phyloP scores from a whole-genome alignment of 495 filamentous ascomycete species.

The Corynascus novoguineensis region DNA sequence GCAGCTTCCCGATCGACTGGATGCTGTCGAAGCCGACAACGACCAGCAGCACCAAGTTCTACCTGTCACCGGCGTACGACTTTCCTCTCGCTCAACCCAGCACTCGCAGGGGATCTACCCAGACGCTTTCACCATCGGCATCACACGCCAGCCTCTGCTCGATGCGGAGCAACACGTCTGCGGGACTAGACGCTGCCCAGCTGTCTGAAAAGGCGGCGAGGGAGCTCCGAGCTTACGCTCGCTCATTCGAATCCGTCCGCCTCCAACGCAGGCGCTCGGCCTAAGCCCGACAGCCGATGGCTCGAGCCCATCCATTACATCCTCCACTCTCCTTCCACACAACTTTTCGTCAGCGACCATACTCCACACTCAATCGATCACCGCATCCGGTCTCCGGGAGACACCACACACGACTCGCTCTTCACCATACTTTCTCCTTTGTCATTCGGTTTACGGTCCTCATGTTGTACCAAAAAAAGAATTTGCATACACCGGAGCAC shows the following conservation, averaged over 20 bases:
- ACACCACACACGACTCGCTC: conserved; percentile 27
- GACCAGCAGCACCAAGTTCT: conserved; percentile 49
- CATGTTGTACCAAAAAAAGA: conserved; percentile 46
- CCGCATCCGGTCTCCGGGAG: conserved; percentile 11
- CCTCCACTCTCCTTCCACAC: conserved; percentile 20
- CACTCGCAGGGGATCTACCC: conserved; percentile 29
- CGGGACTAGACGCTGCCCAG: conserved; percentile 46
- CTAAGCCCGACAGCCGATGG: conserved; percentile 21
- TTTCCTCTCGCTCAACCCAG: conserved; percentile 49
- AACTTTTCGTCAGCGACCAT: conserved; percentile 21
- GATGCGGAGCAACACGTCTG: conserved; percentile 58
- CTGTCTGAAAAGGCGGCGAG: conserved; percentile 71
- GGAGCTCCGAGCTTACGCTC: conserved; percentile 80
- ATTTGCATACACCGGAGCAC: conserved; percentile 47
- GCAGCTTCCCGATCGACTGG: conserved; percentile 44
- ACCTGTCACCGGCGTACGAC: conserved; percentile 65
- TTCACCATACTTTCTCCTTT: conserved; percentile 27
- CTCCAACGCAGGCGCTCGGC: conserved; percentile 48
- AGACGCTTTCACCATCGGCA: conserved; percentile 66
- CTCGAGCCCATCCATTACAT: neutral
- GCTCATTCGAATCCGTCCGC: conserved; percentile 78
- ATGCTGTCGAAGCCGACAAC: conserved; percentile 30
- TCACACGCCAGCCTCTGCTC: conserved; percentile 84
- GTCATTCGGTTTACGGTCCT: conserved; percentile 26
- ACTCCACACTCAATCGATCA: conserved; percentile 35